Evolutionary conservation across 140 eudicot species (phyloP).

Genomic region (Bidens hawaiensis): DNA sequence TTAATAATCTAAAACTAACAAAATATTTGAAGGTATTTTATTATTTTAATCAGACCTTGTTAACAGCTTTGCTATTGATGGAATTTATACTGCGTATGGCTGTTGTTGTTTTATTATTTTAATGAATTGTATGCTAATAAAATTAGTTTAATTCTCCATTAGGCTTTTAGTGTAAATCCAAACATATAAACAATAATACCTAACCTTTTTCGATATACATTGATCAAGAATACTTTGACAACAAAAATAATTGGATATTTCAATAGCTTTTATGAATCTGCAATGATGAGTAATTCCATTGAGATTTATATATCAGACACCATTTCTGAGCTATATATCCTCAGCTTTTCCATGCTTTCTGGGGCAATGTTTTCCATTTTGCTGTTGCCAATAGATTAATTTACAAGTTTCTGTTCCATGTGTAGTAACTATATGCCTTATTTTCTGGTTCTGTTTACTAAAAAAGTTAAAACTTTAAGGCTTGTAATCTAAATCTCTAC

Average conservation of each 20-base stretch:
- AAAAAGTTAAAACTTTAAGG: neutral
- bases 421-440: neutral
- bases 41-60: too few species aligned
- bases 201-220: neutral
- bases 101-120: too few species aligned
- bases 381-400: slow-evolving; percentile 20
- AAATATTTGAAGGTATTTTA: neutral
- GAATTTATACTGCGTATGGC: too few species aligned
- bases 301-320: slow-evolving; percentile 18
- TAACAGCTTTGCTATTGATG: too few species aligned
- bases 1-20: neutral
- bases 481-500: neutral
- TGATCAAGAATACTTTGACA: neutral
- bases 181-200: neutral
- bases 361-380: slow-evolving; percentile 35
- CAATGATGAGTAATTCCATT: slow-evolving; percentile 16
- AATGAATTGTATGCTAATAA: neutral
- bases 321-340: slow-evolving; percentile 16
- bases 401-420: slow-evolving; percentile 18
- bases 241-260: neutral
- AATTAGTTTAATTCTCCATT: neutral
- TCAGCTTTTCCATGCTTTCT: slow-evolving; percentile 36
- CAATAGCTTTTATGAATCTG: neutral
- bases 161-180: neutral
- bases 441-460: slow-evolving; percentile 7